Evolutionary conservation across 2,329 filamentous ascomycete species (phyloP), one percentile per base, ranked within the genome.

Genomic region (Clonostachys rosea): DNA sequence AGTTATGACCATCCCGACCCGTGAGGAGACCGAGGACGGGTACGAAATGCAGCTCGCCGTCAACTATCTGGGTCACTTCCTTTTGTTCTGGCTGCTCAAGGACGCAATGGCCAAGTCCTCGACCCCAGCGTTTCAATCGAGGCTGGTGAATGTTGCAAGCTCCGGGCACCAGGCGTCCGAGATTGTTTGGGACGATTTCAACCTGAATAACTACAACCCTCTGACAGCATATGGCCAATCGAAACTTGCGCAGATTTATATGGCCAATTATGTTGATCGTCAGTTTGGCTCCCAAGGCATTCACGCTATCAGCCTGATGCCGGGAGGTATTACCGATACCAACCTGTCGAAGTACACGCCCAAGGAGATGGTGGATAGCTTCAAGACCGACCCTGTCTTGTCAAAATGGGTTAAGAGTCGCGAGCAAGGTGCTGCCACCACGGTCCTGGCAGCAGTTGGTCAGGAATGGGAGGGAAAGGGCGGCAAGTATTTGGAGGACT

Each of bases 61-160:
- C 12, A 79, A 80, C 55, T 70, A 81, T 54, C 58, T 82, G 3
- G 67, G 61, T 5, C 75, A 79, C 53, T 81, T 81, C 60, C 66
- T 79, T 0, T 65, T 81, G 12, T 72, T 76, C 54, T 61, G 74
- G 10, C 64, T 78, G 1, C 60, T 80, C 24, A 70, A 70, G 42
- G 57, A 65, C 1, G 54, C 64, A 0, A 56, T 79, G 5, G 58
- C 77, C 4, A 50, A 60, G 1, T 63, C 62, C 14, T 54, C 65
- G 3, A 69, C 65, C 0, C 58, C 68, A 0, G 50, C 55, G 0
- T 73, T 70, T 47, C 51, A 63, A 14, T 74, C 68, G 5, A 66
- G 76, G 10, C 67, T 79, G 6, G 64, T 80, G 40, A 56, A 60
- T 6, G 59, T 78, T 5, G 66, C 72, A 2, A 71, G 68, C 5